Percentiles rank a stretch among this genome's conserved stretches.
phyloP scores from a whole-genome alignment of 768 basidiomycete genomes.

The Lentinula aciculospora region DNA sequence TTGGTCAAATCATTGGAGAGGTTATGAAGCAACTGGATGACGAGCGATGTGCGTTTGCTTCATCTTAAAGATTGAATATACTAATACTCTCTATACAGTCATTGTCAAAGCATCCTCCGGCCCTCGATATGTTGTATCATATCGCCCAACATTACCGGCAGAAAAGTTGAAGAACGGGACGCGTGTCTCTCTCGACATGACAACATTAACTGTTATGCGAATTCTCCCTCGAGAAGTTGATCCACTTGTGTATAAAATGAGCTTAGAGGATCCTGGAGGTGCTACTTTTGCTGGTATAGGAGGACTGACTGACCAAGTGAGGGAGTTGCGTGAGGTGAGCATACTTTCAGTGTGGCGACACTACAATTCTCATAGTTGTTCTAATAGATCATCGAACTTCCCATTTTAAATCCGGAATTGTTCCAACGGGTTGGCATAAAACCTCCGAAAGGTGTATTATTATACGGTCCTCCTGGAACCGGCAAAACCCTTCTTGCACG shows the following conservation, averaged over 20 bases:
- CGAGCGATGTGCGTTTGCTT: slow-evolving; percentile 74
- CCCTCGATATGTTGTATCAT: slow-evolving; percentile 97
- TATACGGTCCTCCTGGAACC: slow-evolving; percentile 95
- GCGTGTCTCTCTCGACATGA: slow-evolving; percentile 98
- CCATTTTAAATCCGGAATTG: slow-evolving; percentile 88
- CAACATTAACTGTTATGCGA: slow-evolving; percentile 97
- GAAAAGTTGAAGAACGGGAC: slow-evolving; percentile 90
- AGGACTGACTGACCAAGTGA: slow-evolving; percentile 91
- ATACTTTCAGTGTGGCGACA: background rate
- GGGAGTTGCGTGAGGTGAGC: slow-evolving; percentile 88
- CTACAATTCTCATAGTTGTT: background rate
- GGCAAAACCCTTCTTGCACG: slow-evolving; percentile 94
- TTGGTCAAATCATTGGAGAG: slow-evolving; percentile 98
- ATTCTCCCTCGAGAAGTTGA: slow-evolving; percentile 97
- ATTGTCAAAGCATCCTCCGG: slow-evolving; percentile 99
- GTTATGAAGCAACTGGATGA: slow-evolving; percentile 98
- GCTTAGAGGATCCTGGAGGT: slow-evolving; percentile 93
- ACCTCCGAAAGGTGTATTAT: slow-evolving; percentile 92
- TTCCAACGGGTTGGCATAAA: slow-evolving; percentile 95
- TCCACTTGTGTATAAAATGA: slow-evolving; percentile 99
- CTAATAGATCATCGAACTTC: slow-evolving; percentile 86
- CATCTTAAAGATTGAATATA: background rate
- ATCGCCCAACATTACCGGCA: slow-evolving; percentile 87
- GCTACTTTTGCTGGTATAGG: slow-evolving; percentile 97
- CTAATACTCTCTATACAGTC: slow-evolving; percentile 38